Evolutionary conservation across 768 basidiomycete species (phyloP), one percentile per base, ranked within the genome.

Genomic region (Mycena polygramma): DNA sequence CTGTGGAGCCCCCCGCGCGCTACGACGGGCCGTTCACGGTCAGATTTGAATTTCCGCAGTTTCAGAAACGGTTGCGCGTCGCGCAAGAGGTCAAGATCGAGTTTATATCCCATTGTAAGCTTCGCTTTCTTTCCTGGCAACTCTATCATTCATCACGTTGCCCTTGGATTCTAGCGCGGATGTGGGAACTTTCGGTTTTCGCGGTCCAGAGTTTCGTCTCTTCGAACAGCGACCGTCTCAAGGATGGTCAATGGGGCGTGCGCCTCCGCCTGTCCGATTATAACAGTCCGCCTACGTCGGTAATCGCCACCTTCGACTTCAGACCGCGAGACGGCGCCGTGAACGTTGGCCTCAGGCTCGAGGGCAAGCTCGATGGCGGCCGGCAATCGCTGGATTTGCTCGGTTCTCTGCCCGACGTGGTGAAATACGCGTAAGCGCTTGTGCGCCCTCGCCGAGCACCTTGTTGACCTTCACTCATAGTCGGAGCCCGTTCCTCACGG

Each of bases 31-130:
- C 72, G 58, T 88, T 89, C 63, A 79, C 78, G 5, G 83, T 78
- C 15, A 72, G 73, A 10, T 80, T 86, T 37, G 77, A 74, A 39
- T 78, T 83, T 10, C 75, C 80, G n/a, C 75, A 83, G 54, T 88
- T 87, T 79, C 86, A 86, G 74, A 83, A 82, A 68, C 83, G 87
- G 11, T 84, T 88, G 85, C 79, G 86, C 8, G 79, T 86, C n/a
- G 77, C 81, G 30, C 79, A 80, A 54, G 43, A 72, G 17, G 80
- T 86, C 54, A 49, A 59, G 2, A 71, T 86, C n/a, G 86, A 88
- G 62, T 88, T 88, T 63, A 83, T 88, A 37, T 84, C 87, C 9
- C 79, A 83, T 77, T 85, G 87, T 86, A 64, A 19, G 81, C n/a
- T n/a, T n/a, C n/a, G n/a, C 57, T 46, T n/a, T 8, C 36, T 13